Evolutionary conservation across 2,329 filamentous ascomycete genomes (phyloP).

Genomic region (Trichophyton rubrum): DNA sequence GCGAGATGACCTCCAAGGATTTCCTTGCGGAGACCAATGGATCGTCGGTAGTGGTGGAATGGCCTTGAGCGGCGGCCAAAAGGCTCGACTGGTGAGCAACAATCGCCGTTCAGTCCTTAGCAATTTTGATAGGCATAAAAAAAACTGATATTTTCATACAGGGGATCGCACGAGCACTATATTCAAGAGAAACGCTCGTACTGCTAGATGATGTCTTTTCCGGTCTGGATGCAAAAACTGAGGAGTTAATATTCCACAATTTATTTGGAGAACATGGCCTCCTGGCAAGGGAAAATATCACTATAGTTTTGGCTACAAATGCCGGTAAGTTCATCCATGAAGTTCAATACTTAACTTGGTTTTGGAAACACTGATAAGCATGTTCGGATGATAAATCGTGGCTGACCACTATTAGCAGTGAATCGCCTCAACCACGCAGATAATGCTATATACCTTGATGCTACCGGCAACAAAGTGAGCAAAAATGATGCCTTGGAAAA

Average conservation of each 20-base stretch:
- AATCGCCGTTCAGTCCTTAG: background rate
- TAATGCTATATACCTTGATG: background rate
- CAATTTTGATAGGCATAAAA: background rate
- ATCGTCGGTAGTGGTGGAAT: slow-evolving; percentile 15
- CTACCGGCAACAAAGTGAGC: background rate
- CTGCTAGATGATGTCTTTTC: slow-evolving; percentile 39
- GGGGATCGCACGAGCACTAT: slow-evolving; percentile 37
- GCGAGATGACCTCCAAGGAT: slow-evolving; percentile 14
- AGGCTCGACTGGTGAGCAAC: background rate
- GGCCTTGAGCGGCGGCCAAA: background rate
- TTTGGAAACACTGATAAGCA: no score
- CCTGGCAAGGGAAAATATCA: background rate
- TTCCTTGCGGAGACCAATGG: slow-evolving; percentile 16
- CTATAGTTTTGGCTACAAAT: background rate
- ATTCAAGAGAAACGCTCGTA: slow-evolving; percentile 29
- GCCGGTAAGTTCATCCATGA: background rate
- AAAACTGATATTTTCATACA: background rate
- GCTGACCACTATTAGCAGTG: slow-evolving; percentile 22
- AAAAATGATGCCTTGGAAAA: background rate
- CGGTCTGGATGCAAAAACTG: slow-evolving; percentile 36
- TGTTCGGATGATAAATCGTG: no score
- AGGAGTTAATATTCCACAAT: slow-evolving; percentile 31
- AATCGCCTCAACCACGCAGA: slow-evolving; percentile 28
- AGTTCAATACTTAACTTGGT: no score
- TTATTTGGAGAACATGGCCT: slow-evolving; percentile 31